phyloP scores from a whole-genome alignment of 306 rosid genomes.

The Herpetospermum pedunculosum region DNA sequence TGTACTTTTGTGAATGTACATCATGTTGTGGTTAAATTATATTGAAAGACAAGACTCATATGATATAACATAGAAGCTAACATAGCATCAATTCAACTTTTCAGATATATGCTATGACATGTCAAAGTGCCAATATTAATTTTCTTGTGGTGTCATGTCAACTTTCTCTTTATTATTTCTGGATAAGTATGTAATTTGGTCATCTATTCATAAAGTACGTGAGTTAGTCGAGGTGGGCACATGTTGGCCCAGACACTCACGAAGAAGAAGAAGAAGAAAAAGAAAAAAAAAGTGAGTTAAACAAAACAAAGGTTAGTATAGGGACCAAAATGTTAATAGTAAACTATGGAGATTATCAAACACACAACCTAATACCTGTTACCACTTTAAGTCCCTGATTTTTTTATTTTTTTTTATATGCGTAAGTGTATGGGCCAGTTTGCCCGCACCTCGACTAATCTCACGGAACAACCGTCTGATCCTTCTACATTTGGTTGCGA shows the following conservation, averaged over 20 bases:
- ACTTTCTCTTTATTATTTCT: neutral
- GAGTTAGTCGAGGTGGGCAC: no score
- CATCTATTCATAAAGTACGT: neutral
- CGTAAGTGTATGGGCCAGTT: no score
- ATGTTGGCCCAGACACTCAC: no score
- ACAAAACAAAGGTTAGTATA: neutral
- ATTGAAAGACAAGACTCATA: neutral
- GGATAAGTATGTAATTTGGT: neutral
- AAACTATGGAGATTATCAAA: neutral
- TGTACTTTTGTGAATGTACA: neutral
- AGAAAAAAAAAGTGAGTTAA: no score
- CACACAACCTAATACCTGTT: neutral
- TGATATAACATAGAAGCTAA: neutral
- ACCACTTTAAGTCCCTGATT: no score
- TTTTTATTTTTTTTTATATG: no score
- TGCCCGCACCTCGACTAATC: no score
- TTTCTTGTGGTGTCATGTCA: neutral
- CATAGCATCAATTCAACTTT: neutral
- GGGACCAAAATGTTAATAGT: neutral
- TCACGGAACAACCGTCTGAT: no score
- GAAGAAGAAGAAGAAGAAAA: no score
- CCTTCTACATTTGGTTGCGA: no score
- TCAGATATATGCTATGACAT: neutral
- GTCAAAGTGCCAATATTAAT: neutral
- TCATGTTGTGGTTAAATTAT: neutral